Evolutionary conservation across 2,329 filamentous ascomycete genomes (phyloP).

Genomic region (Trichoderma koningiopsis): DNA sequence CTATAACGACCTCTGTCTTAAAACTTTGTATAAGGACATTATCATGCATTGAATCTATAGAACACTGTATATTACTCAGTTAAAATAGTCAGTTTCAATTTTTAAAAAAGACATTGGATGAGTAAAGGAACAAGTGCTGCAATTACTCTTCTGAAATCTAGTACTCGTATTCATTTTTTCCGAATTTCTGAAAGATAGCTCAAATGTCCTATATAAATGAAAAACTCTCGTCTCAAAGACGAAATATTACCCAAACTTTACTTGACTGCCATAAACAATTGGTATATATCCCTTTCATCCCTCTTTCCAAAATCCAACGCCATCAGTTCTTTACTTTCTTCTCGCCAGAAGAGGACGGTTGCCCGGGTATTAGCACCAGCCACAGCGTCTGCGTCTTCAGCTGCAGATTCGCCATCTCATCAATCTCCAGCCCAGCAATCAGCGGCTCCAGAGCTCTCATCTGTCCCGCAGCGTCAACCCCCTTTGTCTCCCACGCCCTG

Average conservation of each 20-base stretch:
- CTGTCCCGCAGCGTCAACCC: slow-evolving; percentile 28
- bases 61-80: too few species aligned
- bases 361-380: slow-evolving; percentile 38
- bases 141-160: not conserved
- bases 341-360: not conserved
- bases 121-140: not conserved
- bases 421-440: slow-evolving; percentile 37
- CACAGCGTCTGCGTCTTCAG: slow-evolving; percentile 39
- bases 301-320: not conserved
- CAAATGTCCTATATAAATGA: not conserved
- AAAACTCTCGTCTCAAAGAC: not conserved
- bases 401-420: slow-evolving; percentile 32
- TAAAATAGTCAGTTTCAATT: too few species aligned
- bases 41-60: too few species aligned
- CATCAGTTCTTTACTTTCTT: not conserved
- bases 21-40: too few species aligned
- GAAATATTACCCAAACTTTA: not conserved
- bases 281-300: not conserved
- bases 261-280: not conserved
- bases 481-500: slow-evolving; percentile 35
- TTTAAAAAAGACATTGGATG: too few species aligned
- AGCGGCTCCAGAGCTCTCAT: slow-evolving; percentile 34
- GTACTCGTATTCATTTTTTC: not conserved
- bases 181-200: not conserved
- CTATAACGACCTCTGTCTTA: too few species aligned